phyloP scores from a whole-genome alignment of 495 filamentous ascomycete species.

The Tuber indicum region DNA sequence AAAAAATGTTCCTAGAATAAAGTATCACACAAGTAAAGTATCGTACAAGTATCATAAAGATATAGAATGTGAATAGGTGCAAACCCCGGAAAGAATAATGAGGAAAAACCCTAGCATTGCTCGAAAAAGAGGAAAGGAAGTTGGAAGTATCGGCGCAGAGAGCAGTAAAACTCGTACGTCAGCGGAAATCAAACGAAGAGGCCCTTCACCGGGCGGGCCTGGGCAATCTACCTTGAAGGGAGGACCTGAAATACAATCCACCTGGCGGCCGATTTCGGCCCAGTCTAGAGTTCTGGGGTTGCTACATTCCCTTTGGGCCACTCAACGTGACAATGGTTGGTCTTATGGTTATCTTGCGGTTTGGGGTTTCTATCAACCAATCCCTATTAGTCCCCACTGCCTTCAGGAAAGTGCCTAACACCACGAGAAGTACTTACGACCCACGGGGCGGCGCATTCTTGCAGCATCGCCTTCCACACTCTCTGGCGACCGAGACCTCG shows the following conservation, averaged over 20 bases:
- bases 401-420: background rate
- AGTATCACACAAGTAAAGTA: background rate
- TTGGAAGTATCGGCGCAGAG: conserved; percentile 4
- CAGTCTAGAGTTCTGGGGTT: conserved; percentile 17
- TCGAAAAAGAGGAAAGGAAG: conserved; percentile 14
- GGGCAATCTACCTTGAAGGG: background rate
- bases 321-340: conserved; percentile 22
- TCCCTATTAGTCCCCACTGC: conserved; percentile 13
- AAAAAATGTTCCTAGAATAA: background rate
- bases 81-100: background rate
- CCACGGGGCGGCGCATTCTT: conserved; percentile 11
- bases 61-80: background rate
- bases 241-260: background rate
- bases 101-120: background rate
- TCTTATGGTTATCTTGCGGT: conserved; percentile 13
- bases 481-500: conserved; percentile 23
- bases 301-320: conserved; percentile 20
- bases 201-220: background rate
- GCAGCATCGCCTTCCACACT: conserved; percentile 22
- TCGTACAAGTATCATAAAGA: background rate
- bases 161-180: background rate
- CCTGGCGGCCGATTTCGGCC: background rate
- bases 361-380: conserved; percentile 16
- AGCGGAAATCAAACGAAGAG: background rate
- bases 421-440: conserved; percentile 16